Evolutionary conservation across 106 monocot genomes (phyloP).

Genomic region (Dactylorhiza incarnata): DNA sequence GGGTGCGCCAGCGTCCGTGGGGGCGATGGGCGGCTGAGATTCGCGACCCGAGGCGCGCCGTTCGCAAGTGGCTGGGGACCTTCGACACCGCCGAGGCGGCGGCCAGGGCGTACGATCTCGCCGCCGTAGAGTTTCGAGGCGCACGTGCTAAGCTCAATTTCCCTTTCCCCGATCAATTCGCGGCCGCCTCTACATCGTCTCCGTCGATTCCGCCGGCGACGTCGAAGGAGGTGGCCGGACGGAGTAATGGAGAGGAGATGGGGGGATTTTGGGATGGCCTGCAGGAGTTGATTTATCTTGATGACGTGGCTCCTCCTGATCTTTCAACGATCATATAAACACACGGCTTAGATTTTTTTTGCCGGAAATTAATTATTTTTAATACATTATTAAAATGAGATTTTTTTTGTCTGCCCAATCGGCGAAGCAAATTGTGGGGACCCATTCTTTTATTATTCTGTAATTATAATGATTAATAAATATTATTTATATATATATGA

Average conservation of each 20-base stretch:
- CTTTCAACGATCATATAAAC: background rate
- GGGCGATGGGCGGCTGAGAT: constrained; percentile 10
- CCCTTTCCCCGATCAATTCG: constrained; percentile 10
- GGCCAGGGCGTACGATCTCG: constrained; percentile 21
- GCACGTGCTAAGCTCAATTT: constrained; percentile 40
- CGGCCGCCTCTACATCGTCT: background rate
- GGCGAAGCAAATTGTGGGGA: too few relatives aligned
- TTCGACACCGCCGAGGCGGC: constrained; percentile 92
- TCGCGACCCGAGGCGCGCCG: constrained; percentile 8
- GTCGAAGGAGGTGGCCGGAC: background rate
- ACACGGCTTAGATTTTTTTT: background rate
- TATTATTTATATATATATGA: too few relatives aligned
- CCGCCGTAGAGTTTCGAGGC: constrained; percentile 31
- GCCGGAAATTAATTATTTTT: too few relatives aligned
- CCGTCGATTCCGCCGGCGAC: background rate
- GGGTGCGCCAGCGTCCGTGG: constrained; percentile 6
- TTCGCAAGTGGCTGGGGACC: constrained; percentile 51
- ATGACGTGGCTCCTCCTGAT: background rate
- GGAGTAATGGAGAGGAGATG: background rate
- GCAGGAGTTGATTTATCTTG: background rate
- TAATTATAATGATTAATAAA: too few relatives aligned
- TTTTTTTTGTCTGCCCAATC: background rate
- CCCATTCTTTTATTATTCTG: too few relatives aligned
- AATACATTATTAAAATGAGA: background rate
- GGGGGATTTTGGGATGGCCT: constrained; percentile 6